Percentiles rank a stretch among this genome's conserved stretches.
Evolutionary conservation across 2,329 filamentous ascomycete genomes (phyloP).

Genomic region (Alternaria arbusti): DNA sequence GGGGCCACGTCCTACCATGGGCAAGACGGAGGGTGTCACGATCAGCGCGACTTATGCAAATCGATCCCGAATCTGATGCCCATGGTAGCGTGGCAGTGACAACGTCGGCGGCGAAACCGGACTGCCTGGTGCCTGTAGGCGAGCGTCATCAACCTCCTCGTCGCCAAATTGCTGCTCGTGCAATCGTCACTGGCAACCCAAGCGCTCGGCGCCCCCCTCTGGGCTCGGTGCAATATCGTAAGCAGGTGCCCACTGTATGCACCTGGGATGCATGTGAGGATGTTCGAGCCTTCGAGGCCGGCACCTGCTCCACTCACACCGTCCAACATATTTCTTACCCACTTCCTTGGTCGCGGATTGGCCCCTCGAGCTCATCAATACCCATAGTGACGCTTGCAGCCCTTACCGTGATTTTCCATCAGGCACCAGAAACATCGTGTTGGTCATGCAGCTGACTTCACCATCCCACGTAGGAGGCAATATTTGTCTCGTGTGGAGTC

Average conservation of each 20-base stretch:
- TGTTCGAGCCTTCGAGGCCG: constrained; percentile 21
- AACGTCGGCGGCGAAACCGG: constrained; percentile 23
- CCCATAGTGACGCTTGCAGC: constrained; percentile 5
- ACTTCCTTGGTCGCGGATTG: constrained; percentile 10
- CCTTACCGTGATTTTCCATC: constrained; percentile 1
- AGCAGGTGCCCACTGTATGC: constrained; percentile 20
- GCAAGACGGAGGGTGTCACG: constrained; percentile 15
- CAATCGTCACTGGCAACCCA: constrained; percentile 30
- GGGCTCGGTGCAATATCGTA: constrained; percentile 25
- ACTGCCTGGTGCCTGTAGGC: constrained; percentile 3
- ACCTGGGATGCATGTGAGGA: constrained; percentile 16
- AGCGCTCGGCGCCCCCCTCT: constrained; percentile 24
- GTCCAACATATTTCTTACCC: constrained; percentile 9
- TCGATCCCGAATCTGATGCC: constrained; percentile 19
- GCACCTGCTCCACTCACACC: constrained; percentile 20
- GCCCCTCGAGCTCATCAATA: not conserved
- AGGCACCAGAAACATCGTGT: constrained; percentile 7
- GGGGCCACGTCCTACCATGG: constrained; percentile 18
- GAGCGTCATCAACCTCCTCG: constrained; percentile 25
- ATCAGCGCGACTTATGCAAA: constrained; percentile 25
- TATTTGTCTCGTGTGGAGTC: constrained; percentile 10
- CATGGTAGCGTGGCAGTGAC: constrained; percentile 23
- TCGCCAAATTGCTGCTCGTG: constrained; percentile 16
- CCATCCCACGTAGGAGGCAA: not conserved
- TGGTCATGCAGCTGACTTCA: constrained; percentile 7